Evolutionary conservation across 192 early-diverging fungal species (phyloP).

Genomic region (Podila epicladia): DNA sequence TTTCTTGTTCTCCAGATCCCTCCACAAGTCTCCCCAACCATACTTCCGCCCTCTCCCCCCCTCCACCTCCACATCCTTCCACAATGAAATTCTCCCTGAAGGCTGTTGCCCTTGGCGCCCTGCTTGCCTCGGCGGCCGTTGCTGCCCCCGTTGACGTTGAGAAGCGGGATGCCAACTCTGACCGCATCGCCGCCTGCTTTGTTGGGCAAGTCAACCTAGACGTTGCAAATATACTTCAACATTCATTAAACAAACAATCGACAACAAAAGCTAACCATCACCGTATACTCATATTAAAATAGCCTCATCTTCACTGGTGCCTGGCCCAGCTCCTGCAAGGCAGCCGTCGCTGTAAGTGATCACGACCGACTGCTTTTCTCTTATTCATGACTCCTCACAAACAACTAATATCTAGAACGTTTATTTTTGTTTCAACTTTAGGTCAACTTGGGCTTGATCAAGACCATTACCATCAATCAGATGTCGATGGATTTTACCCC

Average conservation of each 20-base stretch:
- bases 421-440: neutral
- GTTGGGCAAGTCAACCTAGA: conserved; percentile 7
- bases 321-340: conserved; percentile 40
- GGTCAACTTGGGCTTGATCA: conserved; percentile 49
- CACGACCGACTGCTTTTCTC: too few relatives aligned
- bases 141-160: conserved; percentile 35
- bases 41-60: neutral
- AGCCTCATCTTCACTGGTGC: conserved; percentile 37
- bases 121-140: conserved; percentile 17
- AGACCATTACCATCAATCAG: conserved; percentile 52
- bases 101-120: conserved; percentile 26
- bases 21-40: neutral
- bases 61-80: neutral
- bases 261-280: neutral
- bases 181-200: conserved; percentile 36
- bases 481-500: conserved; percentile 61
- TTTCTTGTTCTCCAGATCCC: conserved; percentile 11
- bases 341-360: conserved; percentile 31
- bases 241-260: neutral
- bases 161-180: conserved; percentile 33
- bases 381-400: too few relatives aligned
- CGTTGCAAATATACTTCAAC: too few relatives aligned
- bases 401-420: too few relatives aligned
- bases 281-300: neutral
- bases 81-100: conserved; percentile 52